Evolutionary conservation across 225 moss, liverwort and hornwort genomes (phyloP).

Genomic region (Sphagnum tenellum): DNA sequence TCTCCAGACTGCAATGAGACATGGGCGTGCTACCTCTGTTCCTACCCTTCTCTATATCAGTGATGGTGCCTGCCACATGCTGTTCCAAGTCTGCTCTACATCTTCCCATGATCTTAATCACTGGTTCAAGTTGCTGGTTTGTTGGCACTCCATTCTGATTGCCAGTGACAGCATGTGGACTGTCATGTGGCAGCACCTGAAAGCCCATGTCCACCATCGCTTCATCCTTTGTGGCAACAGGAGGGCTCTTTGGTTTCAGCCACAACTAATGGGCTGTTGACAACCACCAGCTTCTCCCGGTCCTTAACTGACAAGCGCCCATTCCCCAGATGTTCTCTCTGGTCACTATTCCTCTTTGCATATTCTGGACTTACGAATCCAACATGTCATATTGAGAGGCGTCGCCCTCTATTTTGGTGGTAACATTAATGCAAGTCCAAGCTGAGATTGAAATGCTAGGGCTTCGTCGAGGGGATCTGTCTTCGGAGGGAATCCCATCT

Average conservation of each 20-base stretch:
- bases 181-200: conserved; percentile 20
- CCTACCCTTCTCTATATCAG: conserved; percentile 4
- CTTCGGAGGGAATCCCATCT: conserved; percentile 22
- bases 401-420: conserved; percentile 39
- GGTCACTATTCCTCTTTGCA: conserved; percentile 47
- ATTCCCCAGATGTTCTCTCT: conserved; percentile 57
- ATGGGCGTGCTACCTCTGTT: conserved; percentile 10
- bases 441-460: background rate
- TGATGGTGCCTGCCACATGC: conserved; percentile 10
- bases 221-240: conserved; percentile 17
- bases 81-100: conserved; percentile 13
- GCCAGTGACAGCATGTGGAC: conserved; percentile 18
- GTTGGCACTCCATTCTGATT: conserved; percentile 21
- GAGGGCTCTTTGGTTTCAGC: conserved; percentile 9
- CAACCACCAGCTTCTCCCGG: conserved; percentile 22
- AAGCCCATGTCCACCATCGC: conserved; percentile 27
- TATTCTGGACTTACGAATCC: conserved; percentile 41
- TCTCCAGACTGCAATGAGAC: conserved; percentile 12
- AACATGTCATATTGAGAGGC: conserved; percentile 16
- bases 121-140: conserved; percentile 13
- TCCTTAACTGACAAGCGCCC: conserved; percentile 41
- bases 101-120: conserved; percentile 15
- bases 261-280: conserved; percentile 5
- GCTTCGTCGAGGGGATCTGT: conserved; percentile 8
- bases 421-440: conserved; percentile 16